Evolutionary conservation across 495 filamentous ascomycete genomes (phyloP), one percentile per base, ranked within the genome.

Genomic region (Talaromyces thailandensis): DNA sequence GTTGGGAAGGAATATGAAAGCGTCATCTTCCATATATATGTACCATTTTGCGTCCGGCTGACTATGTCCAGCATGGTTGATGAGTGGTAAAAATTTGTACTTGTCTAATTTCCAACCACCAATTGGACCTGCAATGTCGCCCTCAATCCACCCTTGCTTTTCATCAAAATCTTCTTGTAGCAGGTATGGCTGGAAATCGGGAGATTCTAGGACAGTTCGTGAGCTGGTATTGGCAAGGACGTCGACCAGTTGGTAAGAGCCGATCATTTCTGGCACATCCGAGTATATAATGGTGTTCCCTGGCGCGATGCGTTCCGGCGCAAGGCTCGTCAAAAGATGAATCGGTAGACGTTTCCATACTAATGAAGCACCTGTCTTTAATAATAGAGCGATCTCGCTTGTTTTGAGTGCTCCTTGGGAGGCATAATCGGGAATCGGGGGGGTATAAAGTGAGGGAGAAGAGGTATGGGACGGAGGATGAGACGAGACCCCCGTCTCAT

Each of bases 21-120:
- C 81, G 68, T 86, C 84, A 56, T 82, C 82, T 56, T 86, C 84
- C 66, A 86, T 78, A 62, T 85, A 84, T 31, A 86, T 66, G 67
- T 85, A 88, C 81, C 83, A 88, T 60, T 84, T 77, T 23, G 78
- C 76, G 55, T 74, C 64, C 3, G 83, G 82, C 6, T 66, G 67
- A 29, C 45, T 68, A 26, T 63, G 67, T n/a, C 73, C 73, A 6
- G 78, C 73, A 48, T 76, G 69, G 29, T 76, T 67, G 21, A 80
- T 60, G 57, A 81, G 76, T 5, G 77, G 77, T 40, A 81, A 52
- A 48, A 77, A 76, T 65, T 81, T 82, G 75, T 77, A 81, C 62
- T 80, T 79, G 63, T 81, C 78, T 11, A 80, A 71, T 35, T 75
- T 75, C 51, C 51, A 55, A 7, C 51, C 51, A 28, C 51, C 51